Evolutionary conservation across 169 alveolate species (phyloP).

Genomic region (Besnoitia besnoiti): DNA sequence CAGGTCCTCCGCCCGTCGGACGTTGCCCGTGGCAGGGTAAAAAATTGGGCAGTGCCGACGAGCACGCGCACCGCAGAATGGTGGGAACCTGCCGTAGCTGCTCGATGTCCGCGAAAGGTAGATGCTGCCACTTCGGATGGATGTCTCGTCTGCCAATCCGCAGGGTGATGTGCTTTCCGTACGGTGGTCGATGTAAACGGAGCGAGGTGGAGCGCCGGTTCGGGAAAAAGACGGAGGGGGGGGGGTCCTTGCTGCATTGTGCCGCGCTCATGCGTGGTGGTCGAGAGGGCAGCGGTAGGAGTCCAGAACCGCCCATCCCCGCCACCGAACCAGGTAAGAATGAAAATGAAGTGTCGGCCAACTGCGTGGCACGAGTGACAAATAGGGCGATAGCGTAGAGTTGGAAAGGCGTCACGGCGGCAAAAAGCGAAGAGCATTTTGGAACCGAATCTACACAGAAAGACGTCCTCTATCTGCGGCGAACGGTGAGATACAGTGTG

Average conservation of each 20-base stretch:
- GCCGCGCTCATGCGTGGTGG: neutral
- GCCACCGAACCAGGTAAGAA: neutral
- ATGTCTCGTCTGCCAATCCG: neutral
- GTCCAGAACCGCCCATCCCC: constrained; percentile 1
- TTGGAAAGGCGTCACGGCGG: neutral
- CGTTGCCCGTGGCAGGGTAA: too few relatives aligned
- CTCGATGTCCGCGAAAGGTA: neutral
- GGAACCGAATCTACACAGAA: neutral
- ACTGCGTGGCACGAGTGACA: neutral
- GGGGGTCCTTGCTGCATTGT: neutral
- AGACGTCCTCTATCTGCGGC: constrained; percentile 5
- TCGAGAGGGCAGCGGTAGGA: neutral
- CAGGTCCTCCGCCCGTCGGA: too few relatives aligned
- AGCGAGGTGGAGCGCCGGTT: neutral
- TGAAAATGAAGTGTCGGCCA: neutral
- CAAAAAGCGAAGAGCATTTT: neutral
- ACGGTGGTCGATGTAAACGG: neutral
- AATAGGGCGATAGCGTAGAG: neutral
- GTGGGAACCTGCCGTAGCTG: neutral
- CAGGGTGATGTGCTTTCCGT: neutral
- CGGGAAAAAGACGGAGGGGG: constrained; percentile 16
- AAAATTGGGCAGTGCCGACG: neutral
- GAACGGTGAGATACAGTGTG: constrained; percentile 5
- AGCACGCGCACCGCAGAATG: neutral
- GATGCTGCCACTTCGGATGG: neutral